Evolutionary conservation across 1,284 basidiomycete species (phyloP).

Genomic region (Puccinia hordei): DNA sequence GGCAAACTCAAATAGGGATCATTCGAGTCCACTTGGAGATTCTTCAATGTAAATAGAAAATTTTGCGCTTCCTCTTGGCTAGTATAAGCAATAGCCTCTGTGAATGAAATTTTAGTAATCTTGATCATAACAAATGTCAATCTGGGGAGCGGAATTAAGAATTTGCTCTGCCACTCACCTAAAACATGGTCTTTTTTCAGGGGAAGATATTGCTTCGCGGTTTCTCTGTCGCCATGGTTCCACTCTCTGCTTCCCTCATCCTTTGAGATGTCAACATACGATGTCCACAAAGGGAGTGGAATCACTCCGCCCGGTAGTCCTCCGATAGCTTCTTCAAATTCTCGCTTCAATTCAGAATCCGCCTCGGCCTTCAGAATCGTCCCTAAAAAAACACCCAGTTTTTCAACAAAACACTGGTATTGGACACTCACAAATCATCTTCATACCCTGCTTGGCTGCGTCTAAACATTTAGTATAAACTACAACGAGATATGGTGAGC

Average conservation of each 20-base stretch:
- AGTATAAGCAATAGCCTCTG: conserved; percentile 33
- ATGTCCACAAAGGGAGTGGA: conserved; percentile 35
- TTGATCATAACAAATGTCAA: neutral
- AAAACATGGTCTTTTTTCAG: conserved; percentile 27
- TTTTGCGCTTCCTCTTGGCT: neutral
- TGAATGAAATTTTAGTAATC: neutral
- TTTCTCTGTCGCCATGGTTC: neutral
- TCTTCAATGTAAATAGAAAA: conserved; percentile 2
- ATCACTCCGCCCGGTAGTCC: neutral
- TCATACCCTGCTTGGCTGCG: conserved; percentile 38
- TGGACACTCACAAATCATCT: neutral
- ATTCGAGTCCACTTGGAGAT: neutral
- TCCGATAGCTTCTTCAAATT: conserved; percentile 31
- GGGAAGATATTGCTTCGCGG: conserved; percentile 5
- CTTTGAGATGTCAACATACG: neutral
- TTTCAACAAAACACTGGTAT: neutral
- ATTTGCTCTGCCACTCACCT: conserved; percentile 1
- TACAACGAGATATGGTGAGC: neutral
- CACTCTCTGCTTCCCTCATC: neutral
- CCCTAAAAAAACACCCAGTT: neutral
- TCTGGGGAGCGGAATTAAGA: neutral
- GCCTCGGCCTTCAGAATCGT: conserved; percentile 28
- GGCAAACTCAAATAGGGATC: conserved; percentile 21
- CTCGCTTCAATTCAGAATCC: conserved; percentile 26
- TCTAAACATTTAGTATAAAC: conserved; percentile 48